phyloP scores from a whole-genome alignment of 2,329 filamentous ascomycete species.

The Akanthomyces uredinophilus region DNA sequence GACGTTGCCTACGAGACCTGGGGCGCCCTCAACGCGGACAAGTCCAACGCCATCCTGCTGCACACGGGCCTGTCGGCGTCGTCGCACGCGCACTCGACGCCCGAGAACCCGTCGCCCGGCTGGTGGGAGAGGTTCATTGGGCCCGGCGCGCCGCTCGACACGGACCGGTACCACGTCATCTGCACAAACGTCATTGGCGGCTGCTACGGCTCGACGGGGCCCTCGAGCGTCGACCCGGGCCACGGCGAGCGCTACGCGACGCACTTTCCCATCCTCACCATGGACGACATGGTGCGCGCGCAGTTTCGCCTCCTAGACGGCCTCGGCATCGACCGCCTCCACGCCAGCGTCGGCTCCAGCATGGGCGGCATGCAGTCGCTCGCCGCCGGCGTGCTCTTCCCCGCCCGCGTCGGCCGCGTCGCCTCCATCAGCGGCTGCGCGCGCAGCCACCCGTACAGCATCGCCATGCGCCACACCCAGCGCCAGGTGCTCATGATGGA shows the following conservation, averaged over 20 bases:
- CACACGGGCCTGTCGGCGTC: constrained; percentile 96
- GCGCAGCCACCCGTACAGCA: constrained; percentile 92
- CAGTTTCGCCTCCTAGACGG: constrained; percentile 85
- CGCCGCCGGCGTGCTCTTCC: constrained; percentile 78
- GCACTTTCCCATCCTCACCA: constrained; percentile 88
- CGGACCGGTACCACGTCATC: constrained; percentile 84
- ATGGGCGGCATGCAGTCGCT: constrained; percentile 99
- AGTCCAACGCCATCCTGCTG: constrained; percentile 82
- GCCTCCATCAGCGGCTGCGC: constrained; percentile 92
- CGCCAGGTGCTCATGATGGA: constrained; percentile 99
- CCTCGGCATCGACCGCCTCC: constrained; percentile 70
- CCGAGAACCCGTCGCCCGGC: constrained; percentile 76
- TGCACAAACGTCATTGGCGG: constrained; percentile 96
- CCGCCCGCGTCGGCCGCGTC: constrained; percentile 73
- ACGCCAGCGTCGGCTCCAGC: constrained; percentile 89
- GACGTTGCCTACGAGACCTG: constrained; percentile 91
- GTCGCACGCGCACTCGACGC: constrained; percentile 92
- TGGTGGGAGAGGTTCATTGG: constrained; percentile 99
- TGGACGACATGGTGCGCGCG: constrained; percentile 96
- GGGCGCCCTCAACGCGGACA: constrained; percentile 74
- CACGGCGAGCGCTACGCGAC: constrained; percentile 89
- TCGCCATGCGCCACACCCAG: constrained; percentile 97
- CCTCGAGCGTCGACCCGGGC: constrained; percentile 79
- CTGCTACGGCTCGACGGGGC: constrained; percentile 93
- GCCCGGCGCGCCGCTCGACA: constrained; percentile 77